Evolutionary conservation across 345 rosid species (phyloP).

Genomic region (Melaleuca quinquenervia): DNA sequence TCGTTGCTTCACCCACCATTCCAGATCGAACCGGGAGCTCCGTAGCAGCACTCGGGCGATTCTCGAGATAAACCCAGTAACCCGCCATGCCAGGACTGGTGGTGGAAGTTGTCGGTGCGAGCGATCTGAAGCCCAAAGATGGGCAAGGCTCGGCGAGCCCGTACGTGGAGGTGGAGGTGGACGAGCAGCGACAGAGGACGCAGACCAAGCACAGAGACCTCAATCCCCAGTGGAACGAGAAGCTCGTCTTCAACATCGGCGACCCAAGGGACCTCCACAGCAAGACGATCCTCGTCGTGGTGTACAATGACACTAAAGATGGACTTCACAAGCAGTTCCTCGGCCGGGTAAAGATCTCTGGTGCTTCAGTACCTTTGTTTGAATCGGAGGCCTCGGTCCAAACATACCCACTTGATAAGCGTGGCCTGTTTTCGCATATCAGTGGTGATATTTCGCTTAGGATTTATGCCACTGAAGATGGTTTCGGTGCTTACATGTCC

Average conservation of each 20-base stretch:
- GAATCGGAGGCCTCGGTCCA: constrained; percentile 1
- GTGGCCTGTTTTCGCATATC: neutral
- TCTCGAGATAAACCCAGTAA: neutral
- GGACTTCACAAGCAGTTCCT: constrained; percentile 1
- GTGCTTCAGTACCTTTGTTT: neutral
- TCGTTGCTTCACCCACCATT: neutral
- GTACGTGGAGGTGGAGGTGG: constrained; percentile 10
- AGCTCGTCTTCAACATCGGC: neutral
- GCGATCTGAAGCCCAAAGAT: constrained; percentile 15
- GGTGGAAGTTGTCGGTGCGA: constrained; percentile 10
- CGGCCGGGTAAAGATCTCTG: constrained; percentile 9
- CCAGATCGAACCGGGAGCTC: neutral
- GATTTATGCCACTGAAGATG: neutral
- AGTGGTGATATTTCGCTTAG: constrained; percentile 9
- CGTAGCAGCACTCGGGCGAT: neutral
- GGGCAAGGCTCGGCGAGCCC: constrained; percentile 15
- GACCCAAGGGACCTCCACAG: neutral
- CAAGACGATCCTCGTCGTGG: neutral
- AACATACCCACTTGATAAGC: constrained; percentile 7
- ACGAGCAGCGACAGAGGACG: neutral
- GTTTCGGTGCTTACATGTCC: neutral
- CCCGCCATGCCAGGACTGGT: constrained; percentile 2
- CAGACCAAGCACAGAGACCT: constrained; percentile 1
- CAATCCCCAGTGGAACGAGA: constrained; percentile 14
- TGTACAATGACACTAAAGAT: neutral